Evolutionary conservation across 345 rosid genomes (phyloP).

Genomic region (Salix viminalis): DNA sequence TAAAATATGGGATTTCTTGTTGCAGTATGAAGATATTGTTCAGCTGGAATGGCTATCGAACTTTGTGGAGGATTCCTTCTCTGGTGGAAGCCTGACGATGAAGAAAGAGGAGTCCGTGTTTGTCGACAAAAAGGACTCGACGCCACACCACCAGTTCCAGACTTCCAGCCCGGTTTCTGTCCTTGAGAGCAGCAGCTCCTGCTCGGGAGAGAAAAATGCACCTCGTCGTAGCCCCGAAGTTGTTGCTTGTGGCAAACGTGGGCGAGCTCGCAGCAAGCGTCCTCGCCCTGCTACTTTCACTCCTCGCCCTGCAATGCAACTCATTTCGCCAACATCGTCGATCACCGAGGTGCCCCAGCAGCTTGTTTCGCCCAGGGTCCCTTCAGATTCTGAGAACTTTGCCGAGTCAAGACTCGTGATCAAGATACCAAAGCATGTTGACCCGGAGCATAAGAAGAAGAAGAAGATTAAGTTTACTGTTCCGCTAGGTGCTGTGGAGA

Average conservation of each 20-base stretch:
- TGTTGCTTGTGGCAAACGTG: constrained; percentile 41
- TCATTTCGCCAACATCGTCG: constrained; percentile 38
- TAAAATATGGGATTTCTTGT: not conserved
- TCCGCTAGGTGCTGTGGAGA: constrained; percentile 27
- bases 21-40: constrained; percentile 90
- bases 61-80: constrained; percentile 72
- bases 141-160: constrained; percentile 52
- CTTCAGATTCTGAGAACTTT: constrained; percentile 52
- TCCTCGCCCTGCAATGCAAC: constrained; percentile 52
- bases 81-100: constrained; percentile 68
- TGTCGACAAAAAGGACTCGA: constrained; percentile 32
- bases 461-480: constrained; percentile 66
- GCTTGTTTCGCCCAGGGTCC: constrained; percentile 19
- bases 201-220: constrained; percentile 48
- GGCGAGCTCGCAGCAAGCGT: constrained; percentile 91
- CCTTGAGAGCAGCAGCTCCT: constrained; percentile 86
- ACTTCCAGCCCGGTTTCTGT: constrained; percentile 85
- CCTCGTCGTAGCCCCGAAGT: constrained; percentile 40
- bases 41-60: constrained; percentile 75
- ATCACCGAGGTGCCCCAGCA: constrained; percentile 23
- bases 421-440: constrained; percentile 60
- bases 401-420: constrained; percentile 58
- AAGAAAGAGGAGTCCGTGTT: constrained; percentile 38
- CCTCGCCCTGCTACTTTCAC: constrained; percentile 70
- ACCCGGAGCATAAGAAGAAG: constrained; percentile 59